A percentile compares a stretch with the other conserved stretches of the same genome.
phyloP scores from a whole-genome alignment of 2,329 filamentous ascomycete genomes.

The Allantophomopsis lycopodina region DNA sequence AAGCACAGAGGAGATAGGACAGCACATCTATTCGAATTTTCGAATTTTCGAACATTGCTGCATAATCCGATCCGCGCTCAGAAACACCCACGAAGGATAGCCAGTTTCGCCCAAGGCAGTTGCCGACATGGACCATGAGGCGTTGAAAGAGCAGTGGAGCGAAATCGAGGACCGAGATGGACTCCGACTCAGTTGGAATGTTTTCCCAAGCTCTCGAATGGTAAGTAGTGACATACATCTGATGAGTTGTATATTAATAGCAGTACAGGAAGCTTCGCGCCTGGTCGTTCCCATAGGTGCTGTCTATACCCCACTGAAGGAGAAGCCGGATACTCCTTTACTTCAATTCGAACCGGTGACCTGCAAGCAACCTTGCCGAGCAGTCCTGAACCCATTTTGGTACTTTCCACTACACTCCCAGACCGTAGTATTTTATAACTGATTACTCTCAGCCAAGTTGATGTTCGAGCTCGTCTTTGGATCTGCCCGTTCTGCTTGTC shows the following conservation, averaged over 20 bases:
- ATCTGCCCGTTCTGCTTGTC: conserved; percentile 83
- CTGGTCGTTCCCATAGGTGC: conserved; percentile 93
- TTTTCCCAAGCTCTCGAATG: conserved; percentile 96
- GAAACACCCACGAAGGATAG: no score
- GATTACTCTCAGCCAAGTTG: conserved; percentile 50
- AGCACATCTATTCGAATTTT: no score
- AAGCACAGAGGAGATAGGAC: background rate
- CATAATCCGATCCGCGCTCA: no score
- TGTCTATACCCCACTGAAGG: conserved; percentile 89
- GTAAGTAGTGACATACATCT: conserved; percentile 30
- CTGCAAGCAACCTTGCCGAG: conserved; percentile 91
- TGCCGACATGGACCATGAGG: conserved; percentile 71
- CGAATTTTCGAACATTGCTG: no score
- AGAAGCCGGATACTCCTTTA: conserved; percentile 78
- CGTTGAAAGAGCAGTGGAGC: conserved; percentile 89
- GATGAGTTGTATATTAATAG: conserved; percentile 13
- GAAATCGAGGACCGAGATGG: conserved; percentile 96
- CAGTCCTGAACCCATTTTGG: conserved; percentile 95
- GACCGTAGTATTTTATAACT: conserved; percentile 13
- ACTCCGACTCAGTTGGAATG: conserved; percentile 94
- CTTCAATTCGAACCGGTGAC: conserved; percentile 94
- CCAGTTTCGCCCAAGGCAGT: no score
- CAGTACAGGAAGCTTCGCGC: conserved; percentile 70
- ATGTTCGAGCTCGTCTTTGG: conserved; percentile 73
- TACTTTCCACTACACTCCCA: conserved; percentile 26